Percentiles rank a stretch among this genome's conserved stretches.
phyloP scores from a whole-genome alignment of 1,139 yeast species.

The Lodderomyces parapsilosis region DNA sequence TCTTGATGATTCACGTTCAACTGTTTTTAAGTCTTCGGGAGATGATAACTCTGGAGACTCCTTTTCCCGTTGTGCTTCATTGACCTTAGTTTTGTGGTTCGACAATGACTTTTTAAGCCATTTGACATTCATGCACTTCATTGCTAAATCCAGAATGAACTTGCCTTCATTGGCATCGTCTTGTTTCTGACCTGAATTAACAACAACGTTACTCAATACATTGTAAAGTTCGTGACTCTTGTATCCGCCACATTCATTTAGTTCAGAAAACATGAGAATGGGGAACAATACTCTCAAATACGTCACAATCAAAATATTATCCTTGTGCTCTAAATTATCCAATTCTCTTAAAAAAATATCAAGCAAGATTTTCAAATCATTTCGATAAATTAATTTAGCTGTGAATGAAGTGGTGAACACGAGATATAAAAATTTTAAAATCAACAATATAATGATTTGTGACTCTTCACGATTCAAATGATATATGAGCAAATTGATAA shows the following conservation, averaged over 20 bases:
- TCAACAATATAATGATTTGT: slow-evolving; percentile 69
- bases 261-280: slow-evolving; percentile 63
- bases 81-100: slow-evolving; percentile 9
- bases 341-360: slow-evolving; percentile 83
- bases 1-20: not conserved
- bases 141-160: slow-evolving; percentile 58
- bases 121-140: slow-evolving; percentile 56
- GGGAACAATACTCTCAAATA: slow-evolving; percentile 77
- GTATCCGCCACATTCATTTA: slow-evolving; percentile 48
- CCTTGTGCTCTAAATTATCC: slow-evolving; percentile 60
- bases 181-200: slow-evolving; percentile 19
- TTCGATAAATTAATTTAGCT: slow-evolving; percentile 69
- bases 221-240: slow-evolving; percentile 55
- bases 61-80: slow-evolving; percentile 1
- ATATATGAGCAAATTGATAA: slow-evolving; percentile 40
- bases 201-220: slow-evolving; percentile 47
- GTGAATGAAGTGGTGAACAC: slow-evolving; percentile 69
- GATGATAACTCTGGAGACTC: not conserved
- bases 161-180: slow-evolving; percentile 23
- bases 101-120: slow-evolving; percentile 45
- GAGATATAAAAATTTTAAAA: slow-evolving; percentile 72
- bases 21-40: not conserved
- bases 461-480: slow-evolving; percentile 80
- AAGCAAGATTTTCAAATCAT: slow-evolving; percentile 82
- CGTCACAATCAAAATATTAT: slow-evolving; percentile 58